Evolutionary conservation across 2,329 filamentous ascomycete species (phyloP).

Genomic region (Colletotrichum melonis): DNA sequence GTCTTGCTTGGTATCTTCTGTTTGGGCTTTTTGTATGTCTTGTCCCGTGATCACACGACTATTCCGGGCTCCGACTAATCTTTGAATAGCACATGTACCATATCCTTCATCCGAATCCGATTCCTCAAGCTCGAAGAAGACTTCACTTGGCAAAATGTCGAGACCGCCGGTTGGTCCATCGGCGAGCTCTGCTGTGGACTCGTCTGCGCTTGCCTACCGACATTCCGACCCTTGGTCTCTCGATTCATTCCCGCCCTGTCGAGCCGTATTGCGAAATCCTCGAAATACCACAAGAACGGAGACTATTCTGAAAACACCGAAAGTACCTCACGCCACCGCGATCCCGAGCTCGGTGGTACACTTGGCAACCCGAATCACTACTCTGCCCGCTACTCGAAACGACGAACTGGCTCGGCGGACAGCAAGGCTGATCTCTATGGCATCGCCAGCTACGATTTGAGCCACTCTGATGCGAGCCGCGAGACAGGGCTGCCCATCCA

Average conservation of each 20-base stretch:
- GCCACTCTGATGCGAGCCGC: background rate
- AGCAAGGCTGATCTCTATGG: slow-evolving; percentile 26
- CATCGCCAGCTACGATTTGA: slow-evolving; percentile 7
- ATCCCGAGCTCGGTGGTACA: slow-evolving; percentile 12
- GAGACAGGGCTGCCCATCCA: background rate
- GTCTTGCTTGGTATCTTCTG: slow-evolving; percentile 41
- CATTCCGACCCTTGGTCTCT: slow-evolving; percentile 39
- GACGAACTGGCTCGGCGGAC: background rate
- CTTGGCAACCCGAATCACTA: background rate
- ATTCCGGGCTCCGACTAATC: background rate
- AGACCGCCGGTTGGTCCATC: slow-evolving; percentile 40
- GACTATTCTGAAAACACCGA: background rate
- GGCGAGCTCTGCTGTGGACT: slow-evolving; percentile 39
- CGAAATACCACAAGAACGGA: background rate
- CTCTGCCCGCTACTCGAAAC: background rate
- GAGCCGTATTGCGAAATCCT: slow-evolving; percentile 5
- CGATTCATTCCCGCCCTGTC: slow-evolving; percentile 19
- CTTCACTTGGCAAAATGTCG: slow-evolving; percentile 40
- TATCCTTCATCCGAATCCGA: slow-evolving; percentile 41
- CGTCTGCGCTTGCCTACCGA: slow-evolving; percentile 40
- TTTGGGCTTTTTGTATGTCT: slow-evolving; percentile 37
- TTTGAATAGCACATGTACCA: slow-evolving; percentile 36
- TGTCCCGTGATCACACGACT: background rate
- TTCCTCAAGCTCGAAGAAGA: slow-evolving; percentile 37
- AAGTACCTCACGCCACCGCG: slow-evolving; percentile 1